A percentile compares a stretch with the other conserved stretches of the same genome.
Conservation (phyloP, 164 flowering plant species). For the Berberis vulgaris region DNA sequence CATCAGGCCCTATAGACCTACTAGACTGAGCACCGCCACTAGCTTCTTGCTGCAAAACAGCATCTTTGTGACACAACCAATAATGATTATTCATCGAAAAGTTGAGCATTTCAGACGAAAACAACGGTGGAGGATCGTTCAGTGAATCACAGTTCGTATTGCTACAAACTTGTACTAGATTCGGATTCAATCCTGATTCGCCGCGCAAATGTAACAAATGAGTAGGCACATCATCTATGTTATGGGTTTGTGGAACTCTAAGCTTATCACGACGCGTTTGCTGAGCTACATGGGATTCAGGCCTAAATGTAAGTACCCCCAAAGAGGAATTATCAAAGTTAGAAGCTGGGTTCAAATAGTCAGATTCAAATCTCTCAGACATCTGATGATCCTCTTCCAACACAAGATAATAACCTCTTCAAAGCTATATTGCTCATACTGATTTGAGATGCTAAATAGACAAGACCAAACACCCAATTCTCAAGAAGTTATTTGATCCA, state of each 20-base stretch:
- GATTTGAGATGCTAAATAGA: background rate
- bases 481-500: too few relatives aligned
- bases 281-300: conserved; percentile 59
- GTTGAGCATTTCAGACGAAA: conserved; percentile 29
- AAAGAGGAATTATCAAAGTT: conserved; percentile 13
- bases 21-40: conserved; percentile 7
- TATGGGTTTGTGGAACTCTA: conserved; percentile 14
- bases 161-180: conserved; percentile 20
- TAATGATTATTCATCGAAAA: conserved; percentile 13
- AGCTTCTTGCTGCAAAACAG: conserved; percentile 3
- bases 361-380: conserved; percentile 15
- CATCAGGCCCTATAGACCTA: conserved; percentile 5
- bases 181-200: conserved; percentile 16
- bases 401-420: background rate
- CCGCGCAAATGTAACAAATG: conserved; percentile 15
- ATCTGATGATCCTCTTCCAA: conserved; percentile 1
- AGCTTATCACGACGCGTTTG: conserved; percentile 72
- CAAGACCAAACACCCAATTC: too few relatives aligned
- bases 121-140: conserved; percentile 18
- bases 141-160: conserved; percentile 15
- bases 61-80: conserved; percentile 11
- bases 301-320: conserved; percentile 36
- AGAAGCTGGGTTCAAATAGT: conserved; percentile 8
- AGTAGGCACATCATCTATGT: conserved; percentile 13
- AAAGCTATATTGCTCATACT: background rate